These are phyloP conservation scores for Diplodia sapinea DNA, from an alignment of 2,329 filamentous ascomycete species.

Conservation along the genomic window DNA sequence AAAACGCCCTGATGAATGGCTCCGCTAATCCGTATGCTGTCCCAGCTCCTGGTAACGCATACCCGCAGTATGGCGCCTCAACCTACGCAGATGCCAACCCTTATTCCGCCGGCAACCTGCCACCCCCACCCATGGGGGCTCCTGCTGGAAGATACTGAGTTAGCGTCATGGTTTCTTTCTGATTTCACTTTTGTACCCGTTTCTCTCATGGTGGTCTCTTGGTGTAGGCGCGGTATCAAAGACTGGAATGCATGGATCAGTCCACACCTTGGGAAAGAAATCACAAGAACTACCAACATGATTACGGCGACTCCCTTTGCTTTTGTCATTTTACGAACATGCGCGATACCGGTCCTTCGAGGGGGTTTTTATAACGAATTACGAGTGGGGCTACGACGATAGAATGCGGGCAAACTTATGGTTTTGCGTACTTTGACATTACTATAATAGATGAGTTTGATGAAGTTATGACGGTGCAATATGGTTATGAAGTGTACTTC, in stretches of 20 bases:
- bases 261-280: conserved; percentile 4
- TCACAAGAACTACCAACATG: neutral
- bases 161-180: neutral
- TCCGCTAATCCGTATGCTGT: conserved; percentile 47
- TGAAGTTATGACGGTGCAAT: neutral
- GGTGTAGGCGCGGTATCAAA: conserved; percentile 10
- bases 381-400: conserved; percentile 18
- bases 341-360: conserved; percentile 11
- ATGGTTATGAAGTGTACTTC: too few relatives aligned
- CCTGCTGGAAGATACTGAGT: conserved; percentile 16
- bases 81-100: conserved; percentile 55
- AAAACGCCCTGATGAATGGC: conserved; percentile 41
- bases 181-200: neutral
- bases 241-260: conserved; percentile 9
- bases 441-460: conserved; percentile 26
- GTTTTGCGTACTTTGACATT: conserved; percentile 9
- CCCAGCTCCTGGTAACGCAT: conserved; percentile 38
- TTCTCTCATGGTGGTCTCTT: neutral
- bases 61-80: conserved; percentile 47
- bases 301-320: neutral
- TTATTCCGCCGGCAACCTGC: conserved; percentile 46
- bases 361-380: conserved; percentile 4
- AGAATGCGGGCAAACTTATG: conserved; percentile 1
- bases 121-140: conserved; percentile 49
- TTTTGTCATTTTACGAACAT: neutral